A percentile compares a stretch with the other conserved stretches of the same genome.
These are phyloP conservation scores for Geotrichum aggregatum DNA, from an alignment of 1,139 yeast genomes.

Conservation along the genomic window DNA sequence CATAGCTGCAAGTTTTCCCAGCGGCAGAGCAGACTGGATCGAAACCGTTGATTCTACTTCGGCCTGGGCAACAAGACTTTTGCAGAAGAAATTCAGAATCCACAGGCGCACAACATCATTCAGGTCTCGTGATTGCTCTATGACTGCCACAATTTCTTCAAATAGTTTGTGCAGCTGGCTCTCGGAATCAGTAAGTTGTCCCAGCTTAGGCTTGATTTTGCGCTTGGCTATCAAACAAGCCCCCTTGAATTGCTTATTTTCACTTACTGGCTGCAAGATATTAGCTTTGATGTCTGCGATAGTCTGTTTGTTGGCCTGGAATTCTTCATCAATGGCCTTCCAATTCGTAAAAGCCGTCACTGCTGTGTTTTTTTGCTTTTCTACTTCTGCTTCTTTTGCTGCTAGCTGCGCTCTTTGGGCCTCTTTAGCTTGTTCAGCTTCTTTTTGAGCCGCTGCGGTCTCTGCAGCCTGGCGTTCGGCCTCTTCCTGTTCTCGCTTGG, in stretches of 20 bases:
- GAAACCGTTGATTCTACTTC: conserved; percentile 86
- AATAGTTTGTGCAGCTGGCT: conserved; percentile 52
- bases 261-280: conserved; percentile 39
- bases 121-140: conserved; percentile 45
- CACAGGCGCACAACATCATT: conserved; percentile 58
- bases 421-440: conserved; percentile 20
- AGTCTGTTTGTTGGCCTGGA: conserved; percentile 50
- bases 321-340: conserved; percentile 45
- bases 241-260: conserved; percentile 42
- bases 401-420: conserved; percentile 22
- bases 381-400: conserved; percentile 22
- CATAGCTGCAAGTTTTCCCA: conserved; percentile 61
- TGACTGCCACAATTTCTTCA: conserved; percentile 47
- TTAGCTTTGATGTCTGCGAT: conserved; percentile 57
- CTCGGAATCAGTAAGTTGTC: conserved; percentile 76
- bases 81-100: conserved; percentile 77
- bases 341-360: conserved; percentile 40
- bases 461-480: conserved; percentile 21
- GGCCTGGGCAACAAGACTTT: conserved; percentile 83
- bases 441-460: conserved; percentile 18
- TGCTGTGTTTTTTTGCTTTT: conserved; percentile 16
- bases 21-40: conserved; percentile 72
- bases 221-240: conserved; percentile 49
- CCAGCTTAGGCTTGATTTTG: conserved; percentile 80
- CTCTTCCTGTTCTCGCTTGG: conserved; percentile 16